Conservation (phyloP, 1,139 yeast species). For the Lodderomyces beijingensis region DNA sequence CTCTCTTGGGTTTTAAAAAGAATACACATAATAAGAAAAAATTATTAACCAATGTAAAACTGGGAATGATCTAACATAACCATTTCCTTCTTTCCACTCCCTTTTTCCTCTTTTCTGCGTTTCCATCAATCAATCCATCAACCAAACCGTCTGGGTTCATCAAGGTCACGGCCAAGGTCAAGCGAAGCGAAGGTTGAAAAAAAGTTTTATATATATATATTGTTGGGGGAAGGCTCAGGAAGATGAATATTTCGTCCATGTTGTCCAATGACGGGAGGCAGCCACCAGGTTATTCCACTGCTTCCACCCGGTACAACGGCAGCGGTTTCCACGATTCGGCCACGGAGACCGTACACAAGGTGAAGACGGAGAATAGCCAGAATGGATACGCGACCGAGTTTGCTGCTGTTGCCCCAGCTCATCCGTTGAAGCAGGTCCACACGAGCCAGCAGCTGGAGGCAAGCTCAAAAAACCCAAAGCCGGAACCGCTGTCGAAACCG, state of each 20-base stretch:
- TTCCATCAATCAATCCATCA: conserved; percentile 5
- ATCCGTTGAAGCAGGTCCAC: background rate
- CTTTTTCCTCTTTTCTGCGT: conserved; percentile 1
- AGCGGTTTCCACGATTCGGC: background rate
- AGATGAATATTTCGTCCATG: conserved; percentile 42
- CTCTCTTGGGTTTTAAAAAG: too few species aligned
- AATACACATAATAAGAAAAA: too few species aligned
- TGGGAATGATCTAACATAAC: background rate
- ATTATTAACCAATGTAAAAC: too few species aligned
- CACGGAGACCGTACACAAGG: background rate
- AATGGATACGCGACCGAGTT: background rate
- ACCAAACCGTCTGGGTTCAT: too few species aligned
- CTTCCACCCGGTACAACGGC: background rate
- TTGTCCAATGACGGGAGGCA: conserved; percentile 24
- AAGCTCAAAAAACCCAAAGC: too few species aligned
- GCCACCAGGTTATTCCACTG: conserved; percentile 1
- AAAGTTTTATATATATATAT: background rate
- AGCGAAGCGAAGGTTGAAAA: conserved; percentile 1
- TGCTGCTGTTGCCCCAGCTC: too few species aligned
- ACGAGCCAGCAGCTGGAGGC: too few species aligned
- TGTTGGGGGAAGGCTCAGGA: conserved; percentile 1
- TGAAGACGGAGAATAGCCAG: too few species aligned
- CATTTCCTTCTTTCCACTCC: conserved; percentile 1
- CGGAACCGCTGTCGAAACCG: too few species aligned
- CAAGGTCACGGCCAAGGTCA: too few species aligned